Conservation (phyloP, 345 rosid genomes). For the Populus nigra region DNA sequence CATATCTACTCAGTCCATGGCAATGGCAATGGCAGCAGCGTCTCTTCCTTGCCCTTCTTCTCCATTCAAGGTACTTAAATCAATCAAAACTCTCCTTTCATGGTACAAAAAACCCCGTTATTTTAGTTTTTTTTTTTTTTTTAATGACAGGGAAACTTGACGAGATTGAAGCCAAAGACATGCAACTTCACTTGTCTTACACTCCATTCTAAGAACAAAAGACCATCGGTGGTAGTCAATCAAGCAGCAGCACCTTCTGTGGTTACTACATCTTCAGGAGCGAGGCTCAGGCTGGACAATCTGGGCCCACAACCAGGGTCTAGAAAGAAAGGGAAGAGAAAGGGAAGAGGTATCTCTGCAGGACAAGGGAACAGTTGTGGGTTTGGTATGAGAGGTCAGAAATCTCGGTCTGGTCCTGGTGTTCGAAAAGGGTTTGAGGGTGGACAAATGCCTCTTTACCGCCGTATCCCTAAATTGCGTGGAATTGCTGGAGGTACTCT, state of each 20-base stretch:
- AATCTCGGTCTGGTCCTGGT: conserved; percentile 91
- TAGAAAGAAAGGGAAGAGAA: conserved; percentile 81
- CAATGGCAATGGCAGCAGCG: not conserved
- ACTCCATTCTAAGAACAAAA: not conserved
- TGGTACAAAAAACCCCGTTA: not conserved
- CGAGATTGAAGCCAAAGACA: not conserved
- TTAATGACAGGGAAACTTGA: conserved; percentile 3
- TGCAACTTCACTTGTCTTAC: conserved; percentile 1
- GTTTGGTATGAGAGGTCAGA: conserved; percentile 98
- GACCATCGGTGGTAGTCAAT: conserved; percentile 30
- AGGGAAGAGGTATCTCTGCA: conserved; percentile 87
- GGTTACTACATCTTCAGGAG: conserved; percentile 15
- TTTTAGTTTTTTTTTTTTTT: not conserved
- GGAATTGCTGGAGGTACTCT: conserved; percentile 90
- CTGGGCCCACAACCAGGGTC: conserved; percentile 92
- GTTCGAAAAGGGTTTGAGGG: conserved; percentile 87
- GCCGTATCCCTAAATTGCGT: conserved; percentile 83
- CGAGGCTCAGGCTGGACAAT: conserved; percentile 67
- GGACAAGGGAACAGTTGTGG: conserved; percentile 95
- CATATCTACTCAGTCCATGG: not conserved
- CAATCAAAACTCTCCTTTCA: not conserved
- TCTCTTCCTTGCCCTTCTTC: conserved; percentile 11
- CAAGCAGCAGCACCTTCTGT: conserved; percentile 27
- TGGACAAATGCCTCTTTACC: conserved; percentile 91
- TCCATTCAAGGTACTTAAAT: conserved; percentile 4